Evolutionary conservation across 306 rosid genomes (phyloP), one percentile per base, ranked within the genome.

Genomic region (Clitoria ternatea): DNA sequence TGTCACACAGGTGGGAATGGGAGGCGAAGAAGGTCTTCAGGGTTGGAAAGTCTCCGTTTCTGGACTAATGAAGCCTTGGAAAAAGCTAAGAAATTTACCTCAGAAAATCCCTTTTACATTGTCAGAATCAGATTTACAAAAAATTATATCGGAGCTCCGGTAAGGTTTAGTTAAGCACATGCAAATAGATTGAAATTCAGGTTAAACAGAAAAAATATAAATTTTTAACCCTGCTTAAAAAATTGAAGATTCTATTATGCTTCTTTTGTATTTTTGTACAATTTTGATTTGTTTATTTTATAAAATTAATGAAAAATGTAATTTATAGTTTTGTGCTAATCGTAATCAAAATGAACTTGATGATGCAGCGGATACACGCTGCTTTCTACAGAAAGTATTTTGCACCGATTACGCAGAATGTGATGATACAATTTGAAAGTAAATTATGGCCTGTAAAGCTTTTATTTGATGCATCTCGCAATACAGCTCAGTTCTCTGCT

Each of bases 361-460:
- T 43, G 33, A 45, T 72, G 49, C 69, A 60, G 77, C 1, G 1
- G 7, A 9, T 45, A 23, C 7, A 59, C 15, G 2, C 0, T 2
- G 5, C 2, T 18, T 61, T 61, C 9, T 4, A 48, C 61, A 35
- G 27, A 19, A 11, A 19, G 1, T 8, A 70, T 19, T 8, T 40
- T 1, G 4, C 1, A 0, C 8, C 52, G 0, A n/a, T 6, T 15
- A n/a, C 15, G 7, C 36, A 37, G 53, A 40, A 1, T 37, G 36
- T 37, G 17, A 69, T 1, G 15, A 0, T 69, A 14, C 30, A 32
- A 13, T 5, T 43, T 22, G n/a, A 59, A 23, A 44, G 57, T 4
- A 57, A 35, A 43, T 44, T 43, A 14, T 72, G 77, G 77, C 24
- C 43, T 33, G 8, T 35, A 10, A 72, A 61, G 59, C 6, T 74